These are phyloP conservation scores for Myriosclerotinia scirpicola DNA, from an alignment of 2,329 filamentous ascomycete species.

Conservation along the genomic window DNA sequence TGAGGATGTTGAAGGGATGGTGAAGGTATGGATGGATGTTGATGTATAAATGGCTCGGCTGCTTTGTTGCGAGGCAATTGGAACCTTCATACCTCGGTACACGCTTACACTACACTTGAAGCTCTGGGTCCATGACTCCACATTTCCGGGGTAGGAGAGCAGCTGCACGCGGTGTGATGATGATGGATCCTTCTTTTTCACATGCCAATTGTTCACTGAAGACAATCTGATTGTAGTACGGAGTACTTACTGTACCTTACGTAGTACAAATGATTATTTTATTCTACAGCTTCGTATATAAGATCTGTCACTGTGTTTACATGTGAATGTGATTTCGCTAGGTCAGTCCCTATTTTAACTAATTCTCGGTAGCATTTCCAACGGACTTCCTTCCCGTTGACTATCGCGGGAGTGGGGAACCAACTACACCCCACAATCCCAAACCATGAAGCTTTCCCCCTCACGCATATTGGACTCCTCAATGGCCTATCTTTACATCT, in stretches of 20 bases:
- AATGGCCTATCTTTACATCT: neutral
- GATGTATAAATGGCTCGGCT: slow-evolving; percentile 7
- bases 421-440: neutral
- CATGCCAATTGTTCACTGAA: slow-evolving; percentile 13
- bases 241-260: neutral
- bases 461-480: neutral
- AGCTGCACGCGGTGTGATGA: slow-evolving; percentile 16
- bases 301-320: no score
- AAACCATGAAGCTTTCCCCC: neutral
- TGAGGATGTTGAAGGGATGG: neutral
- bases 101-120: neutral
- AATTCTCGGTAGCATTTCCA: neutral
- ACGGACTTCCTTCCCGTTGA: neutral
- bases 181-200: slow-evolving; percentile 4
- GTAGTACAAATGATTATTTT: no score
- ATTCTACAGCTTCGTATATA: no score
- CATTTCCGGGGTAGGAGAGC: slow-evolving; percentile 16
- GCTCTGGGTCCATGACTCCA: slow-evolving; percentile 23
- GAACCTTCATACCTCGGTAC: slow-evolving; percentile 22
- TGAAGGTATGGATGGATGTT: neutral
- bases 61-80: slow-evolving; percentile 5
- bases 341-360: neutral
- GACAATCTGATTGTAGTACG: neutral
- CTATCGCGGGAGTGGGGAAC: neutral
- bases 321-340: no score